A percentile compares a stretch with the other conserved stretches of the same genome.
Conservation (phyloP, 441 rosid species). For the Brassica hybrid region DNA sequence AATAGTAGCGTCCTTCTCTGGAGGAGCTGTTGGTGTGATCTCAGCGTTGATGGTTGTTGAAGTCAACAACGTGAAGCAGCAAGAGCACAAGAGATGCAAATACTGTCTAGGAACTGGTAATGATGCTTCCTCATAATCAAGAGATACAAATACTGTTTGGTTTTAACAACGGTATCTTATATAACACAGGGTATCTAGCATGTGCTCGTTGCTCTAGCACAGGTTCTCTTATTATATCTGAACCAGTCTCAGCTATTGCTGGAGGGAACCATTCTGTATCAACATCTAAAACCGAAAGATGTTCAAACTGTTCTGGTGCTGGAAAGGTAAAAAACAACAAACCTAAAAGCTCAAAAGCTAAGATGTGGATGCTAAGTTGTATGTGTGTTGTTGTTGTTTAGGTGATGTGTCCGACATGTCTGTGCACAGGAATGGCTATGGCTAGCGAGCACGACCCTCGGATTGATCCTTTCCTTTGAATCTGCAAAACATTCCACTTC, state of each 20-base stretch:
- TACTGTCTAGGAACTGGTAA: background rate
- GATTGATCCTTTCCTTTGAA: conserved; percentile 89
- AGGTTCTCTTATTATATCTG: conserved; percentile 72
- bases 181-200: conserved; percentile 95
- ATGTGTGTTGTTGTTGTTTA: conserved; percentile 39
- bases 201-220: conserved; percentile 95
- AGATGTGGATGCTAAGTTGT: conserved; percentile 23
- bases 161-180: too few relatives aligned
- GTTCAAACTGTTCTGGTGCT: conserved; percentile 94
- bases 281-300: conserved; percentile 80
- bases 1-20: conserved; percentile 98
- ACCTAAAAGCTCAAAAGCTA: conserved; percentile 34
- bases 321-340: conserved; percentile 62
- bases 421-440: conserved; percentile 99
- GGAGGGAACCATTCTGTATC: conserved; percentile 59
- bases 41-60: conserved; percentile 98
- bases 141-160: too few relatives aligned
- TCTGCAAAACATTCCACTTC: conserved; percentile 34
- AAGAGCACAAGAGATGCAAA: conserved; percentile 85
- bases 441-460: conserved; percentile 97
- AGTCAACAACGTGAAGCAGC: conserved; percentile 94
- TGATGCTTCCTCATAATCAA: too few relatives aligned
- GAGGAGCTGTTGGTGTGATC: conserved; percentile 98
- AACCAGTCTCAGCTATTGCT: conserved; percentile 69
- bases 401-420: conserved; percentile 99